Percentiles rank a stretch among this genome's conserved stretches.
Conservation (phyloP, 345 rosid species). For the Eucalyptus sp. region DNA sequence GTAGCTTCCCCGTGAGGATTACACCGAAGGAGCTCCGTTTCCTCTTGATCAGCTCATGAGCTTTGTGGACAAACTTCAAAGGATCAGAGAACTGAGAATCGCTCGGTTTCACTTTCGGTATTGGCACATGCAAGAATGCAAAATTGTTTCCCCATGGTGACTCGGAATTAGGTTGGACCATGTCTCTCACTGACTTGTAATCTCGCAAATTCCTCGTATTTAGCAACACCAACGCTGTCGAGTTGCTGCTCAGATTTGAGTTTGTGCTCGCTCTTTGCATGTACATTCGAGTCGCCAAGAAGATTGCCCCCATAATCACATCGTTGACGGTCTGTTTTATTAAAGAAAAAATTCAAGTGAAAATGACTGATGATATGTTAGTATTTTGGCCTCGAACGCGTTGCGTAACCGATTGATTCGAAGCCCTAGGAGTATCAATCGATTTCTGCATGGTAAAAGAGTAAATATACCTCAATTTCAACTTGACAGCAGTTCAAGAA, state of each 20-base stretch:
- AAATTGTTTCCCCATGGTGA: constrained; percentile 37
- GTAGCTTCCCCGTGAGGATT: constrained; percentile 5
- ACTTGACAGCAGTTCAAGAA: background rate
- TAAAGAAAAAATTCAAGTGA: background rate
- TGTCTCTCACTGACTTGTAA: constrained; percentile 34
- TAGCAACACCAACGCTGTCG: constrained; percentile 38
- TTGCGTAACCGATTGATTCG: background rate
- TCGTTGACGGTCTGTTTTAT: constrained; percentile 35
- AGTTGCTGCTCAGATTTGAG: background rate
- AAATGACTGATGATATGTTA: background rate
- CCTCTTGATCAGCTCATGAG: background rate
- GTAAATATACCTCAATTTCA: background rate
- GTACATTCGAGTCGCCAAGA: constrained; percentile 33
- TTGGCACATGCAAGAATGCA: constrained; percentile 14
- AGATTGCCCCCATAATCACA: constrained; percentile 31
- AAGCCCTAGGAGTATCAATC: background rate
- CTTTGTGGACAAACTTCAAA: constrained; percentile 5
- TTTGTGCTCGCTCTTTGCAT: constrained; percentile 10
- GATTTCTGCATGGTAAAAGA: background rate
- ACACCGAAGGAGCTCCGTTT: constrained; percentile 14
- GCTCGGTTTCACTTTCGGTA: constrained; percentile 5
- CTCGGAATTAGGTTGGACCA: constrained; percentile 17
- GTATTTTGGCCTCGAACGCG: background rate
- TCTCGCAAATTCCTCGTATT: constrained; percentile 27
- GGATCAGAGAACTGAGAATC: constrained; percentile 1